Evolutionary conservation across 2,329 filamentous ascomycete species (phyloP), one percentile per base, ranked within the genome.

Genomic region (Pestalotiopsis sp.): DNA sequence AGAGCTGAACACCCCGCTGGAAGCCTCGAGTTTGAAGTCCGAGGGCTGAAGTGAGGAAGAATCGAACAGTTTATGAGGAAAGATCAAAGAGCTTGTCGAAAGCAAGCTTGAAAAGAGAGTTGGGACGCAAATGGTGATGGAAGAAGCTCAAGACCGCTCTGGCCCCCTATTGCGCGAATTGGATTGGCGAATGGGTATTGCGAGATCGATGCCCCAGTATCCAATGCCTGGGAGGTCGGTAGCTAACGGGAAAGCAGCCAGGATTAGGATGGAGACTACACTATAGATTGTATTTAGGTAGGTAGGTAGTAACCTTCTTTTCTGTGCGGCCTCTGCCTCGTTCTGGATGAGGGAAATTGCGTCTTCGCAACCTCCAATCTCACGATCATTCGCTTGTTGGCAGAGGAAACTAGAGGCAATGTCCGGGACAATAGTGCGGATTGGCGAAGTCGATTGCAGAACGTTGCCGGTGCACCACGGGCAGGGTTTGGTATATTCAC

Each of bases 311-410:
- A 39, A 27, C 20, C 17, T 52, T 52, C 20, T n/a, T n/a, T 52
- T n/a, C 20, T 52, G 45, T 52, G 45, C 6, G 45, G 4, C 45
- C 45, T 52, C 17, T 64, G 39, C 45, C 36, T 36, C 23, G 45
- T 66, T 17, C 13, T 20, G 41, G 23, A 31, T 13, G 17, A 36
- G 41, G 49, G 63, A 66, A 39, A 66, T 66, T 66, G 63, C 63
- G 63, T 38, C 49, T 66, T 66, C 25, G 59, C 25, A 56, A 38
- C 17, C 23, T 9, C 41, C 45, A 66, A 66, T 66, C 52, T 66
- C 63, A 58, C 63, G 41, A 66, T 56, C 23, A 58, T n/a, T 56
- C 45, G 41, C 27, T 56, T 36, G 25, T 36, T 36, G 31, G 2
- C 31, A 36, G 7, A 36, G 31, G 62, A 14, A n/a, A 20, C 20